Evolutionary conservation across 345 rosid genomes (phyloP).

Genomic region (Limnanthes douglasii): DNA sequence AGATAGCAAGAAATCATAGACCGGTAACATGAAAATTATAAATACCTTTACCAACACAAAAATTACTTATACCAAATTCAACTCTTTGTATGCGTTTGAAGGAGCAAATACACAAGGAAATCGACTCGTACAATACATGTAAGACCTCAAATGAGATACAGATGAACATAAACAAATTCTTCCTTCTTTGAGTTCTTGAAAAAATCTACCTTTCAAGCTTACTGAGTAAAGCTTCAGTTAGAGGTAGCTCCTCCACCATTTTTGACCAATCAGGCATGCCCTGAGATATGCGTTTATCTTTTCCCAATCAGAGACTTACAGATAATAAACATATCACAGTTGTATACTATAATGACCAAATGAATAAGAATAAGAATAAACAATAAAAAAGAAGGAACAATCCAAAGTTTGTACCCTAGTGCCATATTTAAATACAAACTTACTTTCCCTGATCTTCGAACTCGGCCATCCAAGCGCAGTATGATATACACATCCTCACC

Average conservation of each 20-base stretch:
- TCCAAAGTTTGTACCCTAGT: no score
- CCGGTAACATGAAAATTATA: no score
- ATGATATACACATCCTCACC: conserved; percentile 85
- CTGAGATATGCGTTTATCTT: conserved; percentile 13
- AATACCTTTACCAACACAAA: no score
- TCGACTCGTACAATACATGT: no score
- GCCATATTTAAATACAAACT: conserved; percentile 16
- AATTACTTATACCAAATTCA: no score
- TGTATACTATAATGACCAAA: not conserved
- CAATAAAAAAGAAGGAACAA: conserved; percentile 1
- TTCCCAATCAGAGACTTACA: not conserved
- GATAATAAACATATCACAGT: not conserved
- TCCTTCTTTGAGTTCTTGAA: no score
- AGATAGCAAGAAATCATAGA: no score
- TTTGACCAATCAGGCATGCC: conserved; percentile 93
- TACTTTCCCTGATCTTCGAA: conserved; percentile 84
- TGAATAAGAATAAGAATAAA: not conserved
- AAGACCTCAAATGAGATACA: no score
- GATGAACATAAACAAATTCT: no score
- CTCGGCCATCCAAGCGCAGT: conserved; percentile 89
- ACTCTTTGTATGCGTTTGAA: no score
- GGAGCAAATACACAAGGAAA: no score
- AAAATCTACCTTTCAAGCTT: conserved; percentile 80
- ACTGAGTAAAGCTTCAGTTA: conserved; percentile 72
- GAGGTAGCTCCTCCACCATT: conserved; percentile 61